Evolutionary conservation across 1,284 basidiomycete genomes (phyloP).

Genomic region (Thecaphora thlaspeos): DNA sequence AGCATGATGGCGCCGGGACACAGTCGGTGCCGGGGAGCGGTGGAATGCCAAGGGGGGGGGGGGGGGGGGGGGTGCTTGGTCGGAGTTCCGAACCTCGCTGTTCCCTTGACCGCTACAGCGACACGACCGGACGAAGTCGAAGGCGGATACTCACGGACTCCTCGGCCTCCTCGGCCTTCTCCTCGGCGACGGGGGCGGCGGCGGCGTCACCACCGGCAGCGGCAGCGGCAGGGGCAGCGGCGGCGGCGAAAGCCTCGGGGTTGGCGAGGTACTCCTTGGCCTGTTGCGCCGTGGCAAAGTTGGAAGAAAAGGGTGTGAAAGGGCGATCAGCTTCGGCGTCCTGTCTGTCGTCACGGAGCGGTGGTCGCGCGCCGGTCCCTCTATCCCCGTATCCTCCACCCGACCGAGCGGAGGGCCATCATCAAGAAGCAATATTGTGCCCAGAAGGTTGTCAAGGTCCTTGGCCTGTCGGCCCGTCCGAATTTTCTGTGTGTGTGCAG

Average conservation of each 20-base stretch:
- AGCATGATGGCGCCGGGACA: no score
- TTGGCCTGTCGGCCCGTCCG: slow-evolving; percentile 61
- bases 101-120: no score
- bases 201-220: slow-evolving; percentile 64
- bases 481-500: slow-evolving; percentile 70
- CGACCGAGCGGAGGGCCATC: background rate
- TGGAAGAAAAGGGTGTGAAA: background rate
- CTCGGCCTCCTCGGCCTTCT: slow-evolving; percentile 73
- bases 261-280: slow-evolving; percentile 95
- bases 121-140: no score
- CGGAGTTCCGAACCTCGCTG: no score
- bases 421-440: background rate
- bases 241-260: slow-evolving; percentile 89
- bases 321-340: background rate
- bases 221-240: slow-evolving; percentile 68
- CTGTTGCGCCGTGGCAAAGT: background rate
- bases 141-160: slow-evolving; percentile 45
- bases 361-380: no score
- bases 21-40: no score
- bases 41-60: no score
- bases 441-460: slow-evolving; percentile 1
- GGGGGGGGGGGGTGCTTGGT: background rate
- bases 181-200: slow-evolving; percentile 58
- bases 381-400: no score
- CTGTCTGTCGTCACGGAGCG: no score